Evolutionary conservation across 441 rosid species (phyloP).

Genomic region (Erodium trifolium): DNA sequence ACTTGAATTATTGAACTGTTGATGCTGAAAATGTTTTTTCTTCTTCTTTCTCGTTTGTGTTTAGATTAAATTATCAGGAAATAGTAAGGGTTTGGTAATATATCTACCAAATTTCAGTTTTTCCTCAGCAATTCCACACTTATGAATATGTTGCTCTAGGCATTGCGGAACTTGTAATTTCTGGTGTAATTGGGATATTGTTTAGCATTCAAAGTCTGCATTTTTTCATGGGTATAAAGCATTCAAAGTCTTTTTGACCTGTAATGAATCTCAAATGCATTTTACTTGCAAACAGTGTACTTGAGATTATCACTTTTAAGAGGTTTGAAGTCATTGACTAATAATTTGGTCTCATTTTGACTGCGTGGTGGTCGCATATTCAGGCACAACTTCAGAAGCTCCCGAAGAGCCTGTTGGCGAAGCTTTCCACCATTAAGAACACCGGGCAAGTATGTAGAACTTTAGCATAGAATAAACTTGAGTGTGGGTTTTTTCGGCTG

Average conservation of each 20-base stretch:
- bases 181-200: neutral
- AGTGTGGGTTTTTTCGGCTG: neutral
- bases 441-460: slow-evolving; percentile 41
- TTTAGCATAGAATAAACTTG: neutral
- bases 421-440: slow-evolving; percentile 41
- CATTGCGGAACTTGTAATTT: neutral
- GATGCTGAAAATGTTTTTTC: neutral
- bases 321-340: neutral
- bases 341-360: neutral
- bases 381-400: slow-evolving; percentile 47
- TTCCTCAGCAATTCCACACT: neutral
- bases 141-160: neutral
- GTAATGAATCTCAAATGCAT: neutral
- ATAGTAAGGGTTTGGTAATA: neutral
- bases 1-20: neutral
- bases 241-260: neutral
- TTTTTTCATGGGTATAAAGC: neutral
- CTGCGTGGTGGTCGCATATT: slow-evolving; percentile 6
- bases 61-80: neutral
- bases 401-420: slow-evolving; percentile 55
- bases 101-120: neutral
- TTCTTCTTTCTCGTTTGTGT: no score
- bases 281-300: neutral
- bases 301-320: neutral
- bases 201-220: neutral